A percentile compares a stretch with the other conserved stretches of the same genome.
Evolutionary conservation across 768 basidiomycete species (phyloP).

Genomic region (Amanita rubescens): DNA sequence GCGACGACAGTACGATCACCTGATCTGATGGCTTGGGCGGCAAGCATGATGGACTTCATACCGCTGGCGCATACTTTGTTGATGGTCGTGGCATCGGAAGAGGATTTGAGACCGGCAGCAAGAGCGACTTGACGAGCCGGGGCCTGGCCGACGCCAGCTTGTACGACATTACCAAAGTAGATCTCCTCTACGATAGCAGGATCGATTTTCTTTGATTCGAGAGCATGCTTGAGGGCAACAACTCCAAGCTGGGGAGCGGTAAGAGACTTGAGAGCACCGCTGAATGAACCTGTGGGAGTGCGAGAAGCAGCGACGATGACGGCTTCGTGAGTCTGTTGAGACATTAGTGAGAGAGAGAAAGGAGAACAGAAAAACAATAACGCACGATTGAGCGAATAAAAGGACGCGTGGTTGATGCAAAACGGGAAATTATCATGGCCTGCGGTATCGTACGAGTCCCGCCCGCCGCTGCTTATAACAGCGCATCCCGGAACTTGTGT

Average conservation of each 20-base stretch:
- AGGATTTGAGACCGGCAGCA: conserved; percentile 70
- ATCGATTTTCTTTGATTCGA: conserved; percentile 72
- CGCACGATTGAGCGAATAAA: conserved; percentile 47
- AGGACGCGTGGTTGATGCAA: conserved; percentile 33
- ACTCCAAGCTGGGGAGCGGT: conserved; percentile 89
- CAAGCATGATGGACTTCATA: conserved; percentile 92
- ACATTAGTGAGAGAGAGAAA: conserved; percentile 1
- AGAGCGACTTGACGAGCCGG: conserved; percentile 99
- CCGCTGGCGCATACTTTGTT: conserved; percentile 99
- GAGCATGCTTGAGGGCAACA: conserved; percentile 84
- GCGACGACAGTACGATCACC: conserved; percentile 84
- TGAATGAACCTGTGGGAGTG: conserved; percentile 91
- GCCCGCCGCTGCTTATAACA: not conserved
- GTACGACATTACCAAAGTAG: conserved; percentile 96
- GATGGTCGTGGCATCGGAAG: conserved; percentile 95
- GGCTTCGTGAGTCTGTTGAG: conserved; percentile 57
- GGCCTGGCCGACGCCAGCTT: conserved; percentile 94
- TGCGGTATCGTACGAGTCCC: conserved; percentile 9
- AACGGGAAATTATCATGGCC: conserved; percentile 40
- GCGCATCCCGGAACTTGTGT: not conserved
- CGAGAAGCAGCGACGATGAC: conserved; percentile 92
- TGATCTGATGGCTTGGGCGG: conserved; percentile 80
- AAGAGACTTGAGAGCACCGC: conserved; percentile 81
- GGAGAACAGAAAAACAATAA: conserved; percentile 8
- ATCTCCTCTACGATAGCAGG: conserved; percentile 87